phyloP scores from a whole-genome alignment of 352 stramenopile species.

The Phytophthora meadii region DNA sequence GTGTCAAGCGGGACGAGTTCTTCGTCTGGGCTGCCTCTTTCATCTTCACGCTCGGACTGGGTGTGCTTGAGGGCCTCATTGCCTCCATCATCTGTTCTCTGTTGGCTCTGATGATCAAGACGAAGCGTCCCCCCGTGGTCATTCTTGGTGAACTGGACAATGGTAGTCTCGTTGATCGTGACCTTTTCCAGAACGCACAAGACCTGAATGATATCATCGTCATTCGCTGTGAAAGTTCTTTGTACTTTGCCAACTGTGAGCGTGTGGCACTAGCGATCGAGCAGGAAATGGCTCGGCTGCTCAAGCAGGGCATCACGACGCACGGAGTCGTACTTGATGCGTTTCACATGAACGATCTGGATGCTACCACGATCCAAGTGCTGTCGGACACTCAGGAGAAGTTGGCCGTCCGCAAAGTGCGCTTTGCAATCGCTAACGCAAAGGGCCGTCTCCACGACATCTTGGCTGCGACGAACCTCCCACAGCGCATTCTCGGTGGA shows the following conservation, averaged over 20 bases:
- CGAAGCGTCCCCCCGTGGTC: conserved; percentile 42
- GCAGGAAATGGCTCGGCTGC: conserved; percentile 39
- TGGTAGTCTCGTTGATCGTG: conserved; percentile 42
- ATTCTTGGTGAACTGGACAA: conserved; percentile 53
- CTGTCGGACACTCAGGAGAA: conserved; percentile 66
- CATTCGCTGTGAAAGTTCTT: conserved; percentile 56
- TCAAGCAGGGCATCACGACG: conserved; percentile 30
- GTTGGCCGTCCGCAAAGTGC: conserved; percentile 45
- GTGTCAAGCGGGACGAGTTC: conserved; percentile 62
- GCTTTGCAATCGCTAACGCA: conserved; percentile 53
- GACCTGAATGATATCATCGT: conserved; percentile 43
- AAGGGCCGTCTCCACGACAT: conserved; percentile 47
- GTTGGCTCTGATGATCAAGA: conserved; percentile 67
- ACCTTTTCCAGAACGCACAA: conserved; percentile 32
- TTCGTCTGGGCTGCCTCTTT: conserved; percentile 61
- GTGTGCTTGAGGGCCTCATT: conserved; percentile 57
- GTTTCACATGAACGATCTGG: conserved; percentile 59
- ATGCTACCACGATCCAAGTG: conserved; percentile 69
- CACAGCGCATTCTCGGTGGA: conserved; percentile 36
- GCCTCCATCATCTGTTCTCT: conserved; percentile 64
- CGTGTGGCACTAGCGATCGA: conserved; percentile 46
- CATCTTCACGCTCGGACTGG: conserved; percentile 54
- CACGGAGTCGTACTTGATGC: conserved; percentile 57
- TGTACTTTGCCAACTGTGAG: conserved; percentile 74
- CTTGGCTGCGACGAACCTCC: conserved; percentile 49